Conservation (phyloP, 2,329 filamentous ascomycete genomes). For the Fusarium piperis region DNA sequence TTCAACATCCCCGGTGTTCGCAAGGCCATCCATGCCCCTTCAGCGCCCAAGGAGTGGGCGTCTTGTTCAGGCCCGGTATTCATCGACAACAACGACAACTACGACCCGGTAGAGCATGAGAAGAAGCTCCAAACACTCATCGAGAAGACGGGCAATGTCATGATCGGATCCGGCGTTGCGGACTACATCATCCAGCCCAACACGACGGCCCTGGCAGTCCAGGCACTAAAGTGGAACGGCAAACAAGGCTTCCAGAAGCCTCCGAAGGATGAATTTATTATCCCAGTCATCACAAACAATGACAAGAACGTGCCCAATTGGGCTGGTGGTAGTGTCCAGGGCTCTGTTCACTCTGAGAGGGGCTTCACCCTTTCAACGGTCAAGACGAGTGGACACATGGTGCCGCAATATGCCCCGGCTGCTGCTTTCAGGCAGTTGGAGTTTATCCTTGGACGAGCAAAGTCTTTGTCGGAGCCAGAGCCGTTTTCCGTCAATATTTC, state of each 20-base stretch:
- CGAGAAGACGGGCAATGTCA: constrained; percentile 75
- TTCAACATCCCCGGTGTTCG: constrained; percentile 78
- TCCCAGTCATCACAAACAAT: constrained; percentile 59
- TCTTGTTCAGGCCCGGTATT: constrained; percentile 59
- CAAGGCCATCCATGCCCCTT: constrained; percentile 70
- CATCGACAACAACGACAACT: constrained; percentile 59
- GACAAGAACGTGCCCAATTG: constrained; percentile 52
- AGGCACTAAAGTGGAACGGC: constrained; percentile 85
- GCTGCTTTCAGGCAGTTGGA: constrained; percentile 78
- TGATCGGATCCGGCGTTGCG: constrained; percentile 77
- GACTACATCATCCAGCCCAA: constrained; percentile 76
- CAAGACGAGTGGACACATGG: constrained; percentile 72
- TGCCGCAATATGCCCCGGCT: constrained; percentile 73
- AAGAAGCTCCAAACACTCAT: constrained; percentile 72
- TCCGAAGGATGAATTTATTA: constrained; percentile 66
- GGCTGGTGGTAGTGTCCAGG: constrained; percentile 74
- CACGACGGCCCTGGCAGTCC: constrained; percentile 76
- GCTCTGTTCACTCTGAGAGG: constrained; percentile 76
- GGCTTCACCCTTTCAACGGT: constrained; percentile 77
- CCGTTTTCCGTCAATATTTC: constrained; percentile 46
- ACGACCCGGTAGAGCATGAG: constrained; percentile 46
- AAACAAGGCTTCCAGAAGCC: constrained; percentile 72
- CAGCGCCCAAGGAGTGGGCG: constrained; percentile 56
- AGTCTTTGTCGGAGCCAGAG: constrained; percentile 57
- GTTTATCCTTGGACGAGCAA: constrained; percentile 76